Conservation (phyloP, 441 rosid genomes). For the Pelargonium myrrhifolium region DNA sequence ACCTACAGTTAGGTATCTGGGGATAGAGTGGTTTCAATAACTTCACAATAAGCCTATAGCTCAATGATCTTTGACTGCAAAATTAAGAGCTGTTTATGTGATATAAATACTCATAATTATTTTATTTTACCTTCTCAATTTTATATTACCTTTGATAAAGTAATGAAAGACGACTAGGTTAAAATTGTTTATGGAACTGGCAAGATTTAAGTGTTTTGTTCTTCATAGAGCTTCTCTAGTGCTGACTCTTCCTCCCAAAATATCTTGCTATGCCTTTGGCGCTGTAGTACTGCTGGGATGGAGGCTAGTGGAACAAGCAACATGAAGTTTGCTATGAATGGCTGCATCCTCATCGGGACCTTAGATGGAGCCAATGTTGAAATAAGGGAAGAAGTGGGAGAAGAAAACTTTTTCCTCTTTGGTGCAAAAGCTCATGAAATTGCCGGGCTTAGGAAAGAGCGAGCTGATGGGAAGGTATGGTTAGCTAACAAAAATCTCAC, state of each 20-base stretch:
- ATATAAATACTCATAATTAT: too few relatives aligned
- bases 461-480: constrained; percentile 74
- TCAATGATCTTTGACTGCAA: too few relatives aligned
- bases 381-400: constrained; percentile 87
- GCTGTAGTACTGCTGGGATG: constrained; percentile 88
- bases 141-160: background rate
- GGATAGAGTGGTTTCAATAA: too few relatives aligned
- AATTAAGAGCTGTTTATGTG: too few relatives aligned
- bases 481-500: background rate
- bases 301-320: constrained; percentile 99
- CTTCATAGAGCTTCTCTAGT: background rate
- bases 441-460: constrained; percentile 70
- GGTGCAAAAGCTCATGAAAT: constrained; percentile 93
- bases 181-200: background rate
- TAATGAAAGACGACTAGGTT: background rate
- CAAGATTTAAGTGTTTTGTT: background rate
- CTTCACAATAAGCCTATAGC: too few relatives aligned
- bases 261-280: background rate
- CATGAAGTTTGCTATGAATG: constrained; percentile 98
- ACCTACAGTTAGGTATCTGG: too few relatives aligned
- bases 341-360: constrained; percentile 84
- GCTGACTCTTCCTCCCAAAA: background rate
- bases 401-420: constrained; percentile 86
- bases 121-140: background rate
- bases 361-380: constrained; percentile 99